Conservation (phyloP, 148 eudicot genomes). For the Amaranthus cruentus region DNA sequence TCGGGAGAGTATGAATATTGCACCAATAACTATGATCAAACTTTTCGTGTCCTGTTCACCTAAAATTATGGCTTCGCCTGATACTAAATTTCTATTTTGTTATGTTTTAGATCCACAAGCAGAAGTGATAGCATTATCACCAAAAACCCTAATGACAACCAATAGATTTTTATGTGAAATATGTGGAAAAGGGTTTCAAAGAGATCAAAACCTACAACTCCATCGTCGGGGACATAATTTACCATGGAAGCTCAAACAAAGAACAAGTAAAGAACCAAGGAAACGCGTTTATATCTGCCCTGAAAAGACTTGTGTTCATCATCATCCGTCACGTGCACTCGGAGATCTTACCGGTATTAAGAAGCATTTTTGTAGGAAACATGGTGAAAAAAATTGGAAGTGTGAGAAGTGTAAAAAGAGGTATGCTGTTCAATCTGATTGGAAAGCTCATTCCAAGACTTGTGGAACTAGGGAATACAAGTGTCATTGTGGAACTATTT, state of each 20-base stretch:
- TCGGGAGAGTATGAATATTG: no score
- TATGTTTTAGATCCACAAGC: slow-evolving; percentile 79
- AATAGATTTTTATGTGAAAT: slow-evolving; percentile 91
- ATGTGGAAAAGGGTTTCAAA: slow-evolving; percentile 91
- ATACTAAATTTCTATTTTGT: background rate
- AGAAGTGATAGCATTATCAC: slow-evolving; percentile 86
- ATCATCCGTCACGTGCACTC: slow-evolving; percentile 84
- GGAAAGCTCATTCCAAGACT: slow-evolving; percentile 96
- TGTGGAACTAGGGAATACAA: slow-evolving; percentile 93
- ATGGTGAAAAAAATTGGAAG: slow-evolving; percentile 98
- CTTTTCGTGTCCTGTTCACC: no score
- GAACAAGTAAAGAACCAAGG: slow-evolving; percentile 57
- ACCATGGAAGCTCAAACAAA: slow-evolving; percentile 97
- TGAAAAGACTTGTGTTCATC: slow-evolving; percentile 74
- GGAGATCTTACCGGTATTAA: slow-evolving; percentile 91
- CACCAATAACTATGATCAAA: no score
- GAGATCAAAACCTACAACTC: slow-evolving; percentile 84
- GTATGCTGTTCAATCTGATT: slow-evolving; percentile 93
- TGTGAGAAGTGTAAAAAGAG: slow-evolving; percentile 87
- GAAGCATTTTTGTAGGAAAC: slow-evolving; percentile 89
- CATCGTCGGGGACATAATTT: slow-evolving; percentile 88
- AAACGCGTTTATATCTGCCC: slow-evolving; percentile 95
- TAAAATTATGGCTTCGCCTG: background rate
- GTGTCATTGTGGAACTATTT: slow-evolving; percentile 90
- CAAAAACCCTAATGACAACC: slow-evolving; percentile 93